Evolutionary conservation across 495 filamentous ascomycete species (phyloP), one percentile per base, ranked within the genome.

Genomic region (Penicillium maclennaniae): DNA sequence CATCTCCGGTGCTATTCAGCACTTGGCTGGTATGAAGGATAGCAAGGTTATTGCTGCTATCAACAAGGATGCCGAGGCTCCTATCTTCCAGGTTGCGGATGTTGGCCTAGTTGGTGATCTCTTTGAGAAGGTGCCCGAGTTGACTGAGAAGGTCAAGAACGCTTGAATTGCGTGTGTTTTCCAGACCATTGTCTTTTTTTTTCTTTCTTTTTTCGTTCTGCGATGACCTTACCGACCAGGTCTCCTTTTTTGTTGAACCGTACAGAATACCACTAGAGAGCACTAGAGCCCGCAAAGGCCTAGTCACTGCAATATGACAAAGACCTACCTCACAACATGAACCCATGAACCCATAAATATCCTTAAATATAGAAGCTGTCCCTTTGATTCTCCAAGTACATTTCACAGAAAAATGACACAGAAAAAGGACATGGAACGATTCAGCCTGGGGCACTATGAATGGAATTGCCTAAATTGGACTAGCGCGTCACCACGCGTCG

Each of bases 21-120:
- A 98, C 81, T 75, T 98, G 72, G 95, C 95, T 39, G 93, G 93
- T 66, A 98, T 98, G 93, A 98, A 98, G 82, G 93, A 98, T 68
- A 95, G 89, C 78, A 98, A 98, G 79, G 95, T 98, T 54, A 98
- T 98, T 79, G 95, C 91, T 36, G 89, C 89, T 26, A 97, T 98
- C 68, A 97, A 98, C 79, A 98, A 98, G 79, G 93, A 97, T 62
- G 76, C 83, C 2, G 93, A 98, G 72, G 93, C 92, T 47, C 93
- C 93, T 3, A 98, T 98, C 56, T 97, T 98, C 80, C 95, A 98
- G 72, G 82, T 98, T 55, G 95, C 93, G 20, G 93, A 98, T 69
- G 90, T 97, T 43, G 93, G 93, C 10, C 75, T 97, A 36, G 90
- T 97, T 2, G 93, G 92, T 51, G 93, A 98, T 77, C 73, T 98